A percentile compares a stretch with the other conserved stretches of the same genome.
phyloP scores from a whole-genome alignment of 2,329 filamentous ascomycete species.

The Dryadomyces quercus-mongolicae region DNA sequence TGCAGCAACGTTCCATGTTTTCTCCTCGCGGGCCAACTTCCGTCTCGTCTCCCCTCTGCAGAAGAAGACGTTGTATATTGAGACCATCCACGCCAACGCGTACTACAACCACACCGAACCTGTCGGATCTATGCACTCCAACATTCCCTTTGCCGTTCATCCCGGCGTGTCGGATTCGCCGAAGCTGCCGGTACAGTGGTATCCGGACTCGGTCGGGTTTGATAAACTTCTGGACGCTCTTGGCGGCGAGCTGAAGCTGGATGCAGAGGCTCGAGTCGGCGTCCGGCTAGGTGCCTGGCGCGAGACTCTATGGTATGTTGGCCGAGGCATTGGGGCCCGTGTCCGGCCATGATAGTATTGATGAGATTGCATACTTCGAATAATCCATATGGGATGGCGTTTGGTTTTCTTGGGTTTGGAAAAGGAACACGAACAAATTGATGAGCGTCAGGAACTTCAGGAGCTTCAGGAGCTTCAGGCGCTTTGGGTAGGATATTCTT shows the following conservation, averaged over 20 bases:
- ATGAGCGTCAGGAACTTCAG: not conserved
- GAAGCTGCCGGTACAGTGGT: constrained; percentile 71
- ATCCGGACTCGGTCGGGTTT: constrained; percentile 65
- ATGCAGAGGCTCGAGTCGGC: constrained; percentile 64
- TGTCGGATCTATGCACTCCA: constrained; percentile 66
- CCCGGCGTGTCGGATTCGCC: constrained; percentile 65
- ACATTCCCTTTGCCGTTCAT: constrained; percentile 61
- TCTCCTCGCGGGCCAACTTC: constrained; percentile 79
- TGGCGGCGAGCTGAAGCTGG: constrained; percentile 67
- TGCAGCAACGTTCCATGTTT: constrained; percentile 74
- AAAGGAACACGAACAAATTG: not conserved
- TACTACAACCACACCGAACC: constrained; percentile 71
- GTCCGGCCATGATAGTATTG: constrained; percentile 42
- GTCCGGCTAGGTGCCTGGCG: constrained; percentile 65
- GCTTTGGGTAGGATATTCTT: not conserved
- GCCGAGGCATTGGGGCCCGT: constrained; percentile 57
- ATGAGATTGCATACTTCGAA: too few relatives aligned
- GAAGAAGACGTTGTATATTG: constrained; percentile 63
- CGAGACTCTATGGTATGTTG: constrained; percentile 58
- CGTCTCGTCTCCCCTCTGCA: constrained; percentile 67
- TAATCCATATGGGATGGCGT: not conserved
- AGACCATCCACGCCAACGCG: constrained; percentile 71
- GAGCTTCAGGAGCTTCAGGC: not conserved
- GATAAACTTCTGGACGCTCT: constrained; percentile 69
- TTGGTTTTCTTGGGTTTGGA: not conserved